Evolutionary conservation across 495 filamentous ascomycete species (phyloP), one percentile per base, ranked within the genome.

Genomic region (Aspergillus conjunctus): DNA sequence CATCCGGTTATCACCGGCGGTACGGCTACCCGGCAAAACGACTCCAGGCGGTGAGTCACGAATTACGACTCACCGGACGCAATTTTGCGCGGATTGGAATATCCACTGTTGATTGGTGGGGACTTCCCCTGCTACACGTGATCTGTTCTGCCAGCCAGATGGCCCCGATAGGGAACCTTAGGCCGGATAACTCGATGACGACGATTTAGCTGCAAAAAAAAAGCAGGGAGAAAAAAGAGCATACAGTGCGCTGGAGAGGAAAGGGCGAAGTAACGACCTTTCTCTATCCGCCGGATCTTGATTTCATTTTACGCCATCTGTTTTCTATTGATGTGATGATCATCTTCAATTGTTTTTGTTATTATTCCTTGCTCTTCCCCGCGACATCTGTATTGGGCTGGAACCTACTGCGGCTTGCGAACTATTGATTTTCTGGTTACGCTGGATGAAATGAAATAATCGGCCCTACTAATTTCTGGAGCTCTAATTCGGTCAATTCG

Each of bases 21-120:
- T 26, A 44, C 58, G 33, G 30, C 46, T 60, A 55, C 22, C 57
- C 60, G 60, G 56, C 60, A 60, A 44, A 60, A 54, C n/a, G 4
- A 8, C 22, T 30, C 7, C 26, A 58, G 56, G 60, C 64, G 60
- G 64, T 66, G 41, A 57, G 49, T 43, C 48, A 50, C 30, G 39
- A 14, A 9, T 15, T n/a, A n/a, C n/a, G n/a, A n/a, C n/a, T n/a
- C n/a, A n/a, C n/a, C n/a, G n/a, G n/a, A n/a, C n/a, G n/a, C n/a
- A n/a, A n/a, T n/a, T n/a, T n/a, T 2, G 7, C 10, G 12, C 17
- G 39, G 14, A 43, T 4, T 15, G 12, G 39, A 43, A 43, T 17
- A 6, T 43, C 14, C 14, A 43, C 14, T 10, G 17, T 12, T 43
- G 39, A 43, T 43, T 15, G 39, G 39, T 43, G 39, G 39, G 39